A percentile compares a stretch with the other conserved stretches of the same genome.
These are phyloP conservation scores for Leccinum imitatum DNA, from an alignment of 768 basidiomycete genomes.

Conservation along the genomic window DNA sequence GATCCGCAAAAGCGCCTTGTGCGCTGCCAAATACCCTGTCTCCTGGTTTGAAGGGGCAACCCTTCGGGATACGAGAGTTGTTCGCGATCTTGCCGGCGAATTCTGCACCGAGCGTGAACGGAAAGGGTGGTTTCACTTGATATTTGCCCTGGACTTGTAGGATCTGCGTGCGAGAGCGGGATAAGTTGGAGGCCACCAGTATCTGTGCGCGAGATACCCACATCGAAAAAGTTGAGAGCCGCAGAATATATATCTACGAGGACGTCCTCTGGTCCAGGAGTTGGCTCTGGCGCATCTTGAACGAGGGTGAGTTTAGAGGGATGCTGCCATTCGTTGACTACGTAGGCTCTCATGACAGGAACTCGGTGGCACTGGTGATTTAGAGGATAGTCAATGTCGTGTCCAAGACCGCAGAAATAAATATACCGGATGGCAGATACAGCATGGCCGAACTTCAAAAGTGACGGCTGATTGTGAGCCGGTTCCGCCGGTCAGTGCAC, in stretches of 20 bases:
- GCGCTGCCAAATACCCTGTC: slow-evolving; percentile 85
- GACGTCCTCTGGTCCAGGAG: slow-evolving; percentile 49
- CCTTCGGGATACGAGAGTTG: slow-evolving; percentile 73
- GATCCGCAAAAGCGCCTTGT: slow-evolving; percentile 82
- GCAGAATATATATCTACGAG: slow-evolving; percentile 75
- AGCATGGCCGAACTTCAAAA: neutral
- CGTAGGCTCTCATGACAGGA: slow-evolving; percentile 70
- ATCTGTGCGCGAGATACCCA: slow-evolving; percentile 30
- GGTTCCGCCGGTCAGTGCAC: slow-evolving; percentile 2
- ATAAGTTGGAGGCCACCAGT: neutral
- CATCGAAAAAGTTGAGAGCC: slow-evolving; percentile 78
- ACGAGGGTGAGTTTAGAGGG: slow-evolving; percentile 61
- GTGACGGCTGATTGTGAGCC: neutral
- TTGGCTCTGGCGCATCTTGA: slow-evolving; percentile 57
- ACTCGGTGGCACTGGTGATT: neutral
- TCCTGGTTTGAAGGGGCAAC: slow-evolving; percentile 76
- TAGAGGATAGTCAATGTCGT: neutral
- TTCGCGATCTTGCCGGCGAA: slow-evolving; percentile 76
- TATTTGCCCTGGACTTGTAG: slow-evolving; percentile 90
- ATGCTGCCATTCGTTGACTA: slow-evolving; percentile 67
- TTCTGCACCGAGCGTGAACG: slow-evolving; percentile 83
- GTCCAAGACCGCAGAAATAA: neutral
- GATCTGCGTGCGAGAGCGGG: slow-evolving; percentile 46
- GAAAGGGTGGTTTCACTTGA: slow-evolving; percentile 78
- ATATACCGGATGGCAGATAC: neutral